These are phyloP conservation scores for Hyphopichia pseudoburtonii DNA, from an alignment of 1,139 yeast genomes.

Conservation along the genomic window DNA sequence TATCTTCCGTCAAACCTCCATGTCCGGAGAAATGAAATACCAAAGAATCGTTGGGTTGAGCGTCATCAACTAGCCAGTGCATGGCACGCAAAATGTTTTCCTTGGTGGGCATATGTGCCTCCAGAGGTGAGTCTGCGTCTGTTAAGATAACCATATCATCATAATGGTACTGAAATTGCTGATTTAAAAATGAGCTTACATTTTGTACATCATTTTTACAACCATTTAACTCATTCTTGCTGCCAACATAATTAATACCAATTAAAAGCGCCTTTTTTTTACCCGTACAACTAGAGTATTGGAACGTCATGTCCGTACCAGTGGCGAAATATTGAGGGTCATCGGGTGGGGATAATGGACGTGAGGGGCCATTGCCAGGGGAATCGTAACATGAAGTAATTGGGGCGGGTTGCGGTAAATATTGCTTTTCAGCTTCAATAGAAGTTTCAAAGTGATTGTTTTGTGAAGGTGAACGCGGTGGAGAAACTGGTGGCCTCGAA, in stretches of 20 bases:
- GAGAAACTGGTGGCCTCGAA: slow-evolving; percentile 7
- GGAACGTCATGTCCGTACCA: slow-evolving; percentile 25
- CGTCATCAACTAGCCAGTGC: slow-evolving; percentile 86
- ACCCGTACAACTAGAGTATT: slow-evolving; percentile 66
- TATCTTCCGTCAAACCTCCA: slow-evolving; percentile 81
- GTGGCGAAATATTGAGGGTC: slow-evolving; percentile 33
- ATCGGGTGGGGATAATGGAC: no score
- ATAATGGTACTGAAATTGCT: slow-evolving; percentile 61
- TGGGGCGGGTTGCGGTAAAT: no score
- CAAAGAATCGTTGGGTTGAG: slow-evolving; percentile 77
- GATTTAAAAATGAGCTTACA: slow-evolving; percentile 56
- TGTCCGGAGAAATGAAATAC: slow-evolving; percentile 94
- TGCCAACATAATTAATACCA: slow-evolving; percentile 85
- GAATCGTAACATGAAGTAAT: no score
- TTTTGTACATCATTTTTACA: slow-evolving; percentile 82
- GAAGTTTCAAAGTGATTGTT: background rate
- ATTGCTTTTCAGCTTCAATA: no score
- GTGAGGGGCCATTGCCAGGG: no score
- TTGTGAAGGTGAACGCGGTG: no score
- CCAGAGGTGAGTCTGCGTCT: slow-evolving; percentile 66
- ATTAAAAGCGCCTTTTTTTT: slow-evolving; percentile 76
- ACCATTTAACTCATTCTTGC: slow-evolving; percentile 68
- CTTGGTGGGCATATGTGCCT: slow-evolving; percentile 69
- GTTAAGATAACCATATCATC: slow-evolving; percentile 86
- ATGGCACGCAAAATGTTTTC: slow-evolving; percentile 81